Evolutionary conservation across 495 filamentous ascomycete genomes (phyloP).

Genomic region (Aspergillus cristatus): DNA sequence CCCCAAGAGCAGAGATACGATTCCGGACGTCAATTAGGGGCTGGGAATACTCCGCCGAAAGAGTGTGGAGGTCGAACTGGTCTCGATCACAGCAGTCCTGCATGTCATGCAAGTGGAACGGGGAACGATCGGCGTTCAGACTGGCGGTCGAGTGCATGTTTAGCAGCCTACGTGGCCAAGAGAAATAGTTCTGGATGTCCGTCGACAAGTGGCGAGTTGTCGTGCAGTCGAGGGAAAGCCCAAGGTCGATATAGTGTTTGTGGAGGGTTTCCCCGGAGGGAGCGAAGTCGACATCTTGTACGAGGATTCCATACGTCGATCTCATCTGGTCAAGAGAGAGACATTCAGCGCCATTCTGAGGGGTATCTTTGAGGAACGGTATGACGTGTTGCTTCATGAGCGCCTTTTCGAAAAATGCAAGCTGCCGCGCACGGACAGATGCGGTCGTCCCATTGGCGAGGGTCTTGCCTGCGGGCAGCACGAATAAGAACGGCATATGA

Average conservation of each 20-base stretch:
- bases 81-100: not conserved
- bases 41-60: not conserved
- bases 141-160: not conserved
- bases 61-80: not conserved
- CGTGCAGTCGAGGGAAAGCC: not conserved
- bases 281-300: not conserved
- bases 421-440: not conserved
- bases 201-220: not conserved
- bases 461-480: not conserved
- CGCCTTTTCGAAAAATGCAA: not conserved
- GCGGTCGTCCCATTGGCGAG: not conserved
- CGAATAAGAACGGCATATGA: slow-evolving; percentile 4
- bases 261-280: not conserved
- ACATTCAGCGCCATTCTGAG: not conserved
- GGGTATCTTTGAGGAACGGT: not conserved
- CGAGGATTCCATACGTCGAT: slow-evolving; percentile 1
- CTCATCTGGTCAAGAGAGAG: slow-evolving; percentile 1
- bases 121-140: not conserved
- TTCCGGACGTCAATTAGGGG: not conserved
- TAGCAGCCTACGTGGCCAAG: not conserved
- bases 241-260: slow-evolving; percentile 1
- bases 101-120: not conserved
- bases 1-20: not conserved
- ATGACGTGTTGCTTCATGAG: slow-evolving; percentile 1
- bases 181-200: slow-evolving; percentile 1